Evolutionary conservation across 352 stramenopile genomes (phyloP).

Genomic region (Globisporangium okanoganense): DNA sequence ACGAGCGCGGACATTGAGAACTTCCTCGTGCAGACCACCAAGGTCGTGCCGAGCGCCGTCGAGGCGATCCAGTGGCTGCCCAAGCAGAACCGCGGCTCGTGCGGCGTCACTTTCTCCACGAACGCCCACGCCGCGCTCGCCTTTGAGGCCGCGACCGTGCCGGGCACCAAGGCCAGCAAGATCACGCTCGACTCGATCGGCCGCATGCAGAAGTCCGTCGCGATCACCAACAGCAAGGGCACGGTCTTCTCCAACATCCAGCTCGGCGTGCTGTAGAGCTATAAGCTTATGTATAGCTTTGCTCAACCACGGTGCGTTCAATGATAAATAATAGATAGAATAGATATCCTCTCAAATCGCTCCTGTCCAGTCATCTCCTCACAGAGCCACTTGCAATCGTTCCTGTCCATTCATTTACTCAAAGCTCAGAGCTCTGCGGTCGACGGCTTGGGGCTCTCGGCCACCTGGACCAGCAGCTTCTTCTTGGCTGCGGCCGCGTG

Average conservation of each 20-base stretch:
- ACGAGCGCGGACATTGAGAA: slow-evolving; percentile 62
- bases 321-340: slow-evolving; percentile 21
- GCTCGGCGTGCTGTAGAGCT: slow-evolving; percentile 35
- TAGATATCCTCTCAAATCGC: slow-evolving; percentile 1
- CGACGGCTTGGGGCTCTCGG: slow-evolving; percentile 20
- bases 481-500: slow-evolving; percentile 71
- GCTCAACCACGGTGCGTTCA: not conserved
- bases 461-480: slow-evolving; percentile 31
- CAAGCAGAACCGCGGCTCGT: slow-evolving; percentile 64
- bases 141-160: slow-evolving; percentile 45
- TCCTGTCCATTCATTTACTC: slow-evolving; percentile 11
- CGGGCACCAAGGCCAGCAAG: slow-evolving; percentile 31
- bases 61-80: slow-evolving; percentile 63
- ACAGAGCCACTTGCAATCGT: not conserved
- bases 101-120: slow-evolving; percentile 64
- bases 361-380: slow-evolving; percentile 8
- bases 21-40: slow-evolving; percentile 58
- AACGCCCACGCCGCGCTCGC: slow-evolving; percentile 60
- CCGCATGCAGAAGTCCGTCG: slow-evolving; percentile 64
- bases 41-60: slow-evolving; percentile 60
- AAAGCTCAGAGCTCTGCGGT: slow-evolving; percentile 23
- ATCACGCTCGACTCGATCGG: slow-evolving; percentile 57
- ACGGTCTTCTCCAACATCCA: slow-evolving; percentile 70
- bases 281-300: not conserved
- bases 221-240: slow-evolving; percentile 49